Evolutionary conservation across 805 yeast genomes (phyloP).

Genomic region (Barnettozyma populi): DNA sequence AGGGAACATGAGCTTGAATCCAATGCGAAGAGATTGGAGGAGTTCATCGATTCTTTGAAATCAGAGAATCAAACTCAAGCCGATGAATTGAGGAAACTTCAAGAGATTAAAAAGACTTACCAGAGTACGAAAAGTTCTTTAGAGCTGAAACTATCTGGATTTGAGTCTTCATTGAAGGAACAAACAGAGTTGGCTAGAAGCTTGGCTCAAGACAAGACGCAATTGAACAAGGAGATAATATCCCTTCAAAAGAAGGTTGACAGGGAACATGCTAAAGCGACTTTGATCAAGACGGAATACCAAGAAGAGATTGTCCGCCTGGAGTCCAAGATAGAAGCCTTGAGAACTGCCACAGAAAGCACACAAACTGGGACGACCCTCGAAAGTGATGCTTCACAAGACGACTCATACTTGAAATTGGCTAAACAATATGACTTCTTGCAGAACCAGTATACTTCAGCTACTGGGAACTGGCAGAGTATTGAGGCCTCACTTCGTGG

Average conservation of each 20-base stretch:
- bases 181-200: constrained; percentile 20
- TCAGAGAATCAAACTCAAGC: constrained; percentile 14
- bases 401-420: constrained; percentile 38
- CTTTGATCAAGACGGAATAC: constrained; percentile 18
- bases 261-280: constrained; percentile 30
- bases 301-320: constrained; percentile 46
- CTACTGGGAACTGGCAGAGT: constrained; percentile 77
- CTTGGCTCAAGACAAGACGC: constrained; percentile 21
- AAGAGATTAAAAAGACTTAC: constrained; percentile 25
- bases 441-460: constrained; percentile 67
- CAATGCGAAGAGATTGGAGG: constrained; percentile 20
- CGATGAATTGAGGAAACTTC: constrained; percentile 10
- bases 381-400: constrained; percentile 19
- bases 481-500: constrained; percentile 62
- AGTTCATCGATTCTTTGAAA: constrained; percentile 15
- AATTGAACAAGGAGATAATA: constrained; percentile 24
- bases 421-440: constrained; percentile 47
- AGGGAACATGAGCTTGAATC: constrained; percentile 37
- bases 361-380: constrained; percentile 23
- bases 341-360: constrained; percentile 58
- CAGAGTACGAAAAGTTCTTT: constrained; percentile 24
- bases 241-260: constrained; percentile 28
- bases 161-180: constrained; percentile 18
- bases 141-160: constrained; percentile 17
- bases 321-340: constrained; percentile 65